phyloP scores from a whole-genome alignment of 129 eudicot genomes.

The Logfia minima region DNA sequence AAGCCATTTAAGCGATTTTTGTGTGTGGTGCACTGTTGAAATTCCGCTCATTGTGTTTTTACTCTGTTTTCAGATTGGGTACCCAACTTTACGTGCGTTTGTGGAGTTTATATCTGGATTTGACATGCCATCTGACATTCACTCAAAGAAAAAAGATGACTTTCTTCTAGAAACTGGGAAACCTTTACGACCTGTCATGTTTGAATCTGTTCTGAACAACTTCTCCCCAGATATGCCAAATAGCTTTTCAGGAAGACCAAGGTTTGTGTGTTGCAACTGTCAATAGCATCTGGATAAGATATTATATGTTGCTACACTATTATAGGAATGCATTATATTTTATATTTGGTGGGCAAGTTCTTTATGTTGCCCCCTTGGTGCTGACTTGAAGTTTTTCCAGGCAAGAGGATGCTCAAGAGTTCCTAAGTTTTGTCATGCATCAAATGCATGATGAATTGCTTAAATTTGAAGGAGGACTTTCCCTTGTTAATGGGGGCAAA shows the following conservation, averaged over 20 bases:
- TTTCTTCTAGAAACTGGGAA: constrained; percentile 44
- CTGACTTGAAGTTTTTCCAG: constrained; percentile 35
- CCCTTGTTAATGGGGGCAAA: constrained; percentile 41
- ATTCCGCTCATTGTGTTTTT: constrained; percentile 16
- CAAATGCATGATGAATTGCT: constrained; percentile 85
- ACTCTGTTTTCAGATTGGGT: constrained; percentile 41
- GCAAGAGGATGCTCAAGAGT: constrained; percentile 95
- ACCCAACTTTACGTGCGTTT: constrained; percentile 66
- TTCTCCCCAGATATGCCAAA: constrained; percentile 72
- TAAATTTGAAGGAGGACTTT: constrained; percentile 54
- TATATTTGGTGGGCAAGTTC: constrained; percentile 15
- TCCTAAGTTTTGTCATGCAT: constrained; percentile 77
- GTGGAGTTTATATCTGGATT: constrained; percentile 60
- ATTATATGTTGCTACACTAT: background rate
- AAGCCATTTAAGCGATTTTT: constrained; percentile 10
- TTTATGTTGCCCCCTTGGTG: constrained; percentile 6
- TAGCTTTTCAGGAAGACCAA: constrained; percentile 67
- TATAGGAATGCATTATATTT: background rate
- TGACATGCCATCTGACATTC: constrained; percentile 42
- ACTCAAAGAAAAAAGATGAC: constrained; percentile 41
- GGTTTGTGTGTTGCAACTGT: constrained; percentile 44
- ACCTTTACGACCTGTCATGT: constrained; percentile 68
- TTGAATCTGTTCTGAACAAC: constrained; percentile 62
- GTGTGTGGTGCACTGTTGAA: constrained; percentile 11
- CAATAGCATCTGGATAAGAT: background rate